Evolutionary conservation across 169 alveolate genomes (phyloP).

Genomic region (Plasmodium billcollinsi): DNA sequence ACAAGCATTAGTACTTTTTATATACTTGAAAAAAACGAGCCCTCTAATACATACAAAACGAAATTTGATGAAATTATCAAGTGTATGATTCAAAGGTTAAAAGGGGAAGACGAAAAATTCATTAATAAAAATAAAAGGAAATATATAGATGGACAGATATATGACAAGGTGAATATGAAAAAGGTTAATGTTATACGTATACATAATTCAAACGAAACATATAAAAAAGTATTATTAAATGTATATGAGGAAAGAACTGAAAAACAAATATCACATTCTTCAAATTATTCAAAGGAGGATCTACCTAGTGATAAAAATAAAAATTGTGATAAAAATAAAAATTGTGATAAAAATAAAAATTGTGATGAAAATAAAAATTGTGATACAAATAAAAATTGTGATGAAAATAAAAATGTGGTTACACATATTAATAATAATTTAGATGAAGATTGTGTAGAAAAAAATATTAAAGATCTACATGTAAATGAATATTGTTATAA

Average conservation of each 20-base stretch:
- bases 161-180: too few species aligned
- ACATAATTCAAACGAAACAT: too few species aligned
- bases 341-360: too few species aligned
- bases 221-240: too few species aligned
- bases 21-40: conserved; percentile 22
- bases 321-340: too few species aligned
- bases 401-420: neutral
- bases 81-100: neutral
- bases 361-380: too few species aligned
- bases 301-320: neutral
- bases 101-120: neutral
- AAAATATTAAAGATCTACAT: neutral
- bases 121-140: neutral
- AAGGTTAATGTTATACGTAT: neutral
- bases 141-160: neutral
- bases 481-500: neutral
- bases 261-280: too few species aligned
- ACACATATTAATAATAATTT: too few species aligned
- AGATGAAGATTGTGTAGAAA: too few species aligned
- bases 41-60: too few species aligned
- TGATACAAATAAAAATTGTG: neutral
- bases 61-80: neutral
- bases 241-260: too few species aligned
- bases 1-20: conserved; percentile 45
- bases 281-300: neutral